Evolutionary conservation across 176 grass and related monocot species (phyloP).

Genomic region (Zoysia japonica): DNA sequence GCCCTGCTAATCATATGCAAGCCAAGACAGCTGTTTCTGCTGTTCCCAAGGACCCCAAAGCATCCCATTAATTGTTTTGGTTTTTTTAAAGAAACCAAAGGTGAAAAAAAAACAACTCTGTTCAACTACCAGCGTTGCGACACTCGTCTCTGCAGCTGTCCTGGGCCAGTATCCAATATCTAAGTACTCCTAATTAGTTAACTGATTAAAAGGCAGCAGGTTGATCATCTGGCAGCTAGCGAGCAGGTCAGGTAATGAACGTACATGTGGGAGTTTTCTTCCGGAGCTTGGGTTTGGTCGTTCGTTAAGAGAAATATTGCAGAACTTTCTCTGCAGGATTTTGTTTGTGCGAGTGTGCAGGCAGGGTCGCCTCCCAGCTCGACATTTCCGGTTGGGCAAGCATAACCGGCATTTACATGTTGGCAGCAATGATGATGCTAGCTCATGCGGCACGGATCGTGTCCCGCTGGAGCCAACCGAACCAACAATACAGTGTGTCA

Average conservation of each 20-base stretch:
- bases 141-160: constrained; percentile 31
- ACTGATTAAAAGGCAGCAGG: not conserved
- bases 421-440: constrained; percentile 49
- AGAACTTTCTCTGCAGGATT: not conserved
- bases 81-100: constrained; percentile 11
- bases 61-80: constrained; percentile 21
- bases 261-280: constrained; percentile 26
- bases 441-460: constrained; percentile 31
- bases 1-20: constrained; percentile 38
- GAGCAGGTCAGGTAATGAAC: constrained; percentile 42
- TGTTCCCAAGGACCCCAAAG: constrained; percentile 53
- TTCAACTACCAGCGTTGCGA: constrained; percentile 17
- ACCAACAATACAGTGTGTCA: not conserved
- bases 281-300: constrained; percentile 15
- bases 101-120: constrained; percentile 25
- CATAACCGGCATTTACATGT: constrained; percentile 32
- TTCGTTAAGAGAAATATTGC: not conserved
- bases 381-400: constrained; percentile 41
- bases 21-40: constrained; percentile 44
- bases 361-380: constrained; percentile 22
- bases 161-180: not conserved
- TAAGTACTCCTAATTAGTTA: not conserved
- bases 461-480: constrained; percentile 35
- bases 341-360: not conserved
- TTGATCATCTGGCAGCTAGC: constrained; percentile 4